Evolutionary conservation across 352 stramenopile genomes (phyloP), one percentile per base, ranked within the genome.

Genomic region (Globisporangium irregulare): DNA sequence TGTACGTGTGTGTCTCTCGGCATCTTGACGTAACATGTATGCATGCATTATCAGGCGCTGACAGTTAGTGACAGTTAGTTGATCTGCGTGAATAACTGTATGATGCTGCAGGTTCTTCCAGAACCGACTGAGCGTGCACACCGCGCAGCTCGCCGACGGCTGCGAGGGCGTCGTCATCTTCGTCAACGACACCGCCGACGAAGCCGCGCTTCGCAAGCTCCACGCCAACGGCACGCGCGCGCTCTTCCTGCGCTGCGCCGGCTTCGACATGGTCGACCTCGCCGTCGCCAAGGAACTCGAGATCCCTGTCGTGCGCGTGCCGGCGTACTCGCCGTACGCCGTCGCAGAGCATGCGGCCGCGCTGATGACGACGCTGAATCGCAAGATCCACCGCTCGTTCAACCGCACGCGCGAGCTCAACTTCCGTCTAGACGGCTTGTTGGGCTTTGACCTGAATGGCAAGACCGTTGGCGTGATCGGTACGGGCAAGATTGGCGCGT

Each of bases 131-230:
- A 83, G 78, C 62, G 64, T 59, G 20, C 73, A 76, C 32, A 91
- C 82, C 0, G 84, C 79, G 9, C 73, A 79, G 54, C 74, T 94
- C 38, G 83, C 86, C 0, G 68, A 81, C 8, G 76, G 78, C 2
- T 91, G 75, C 55, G 84, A 94, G 50, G 82, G 55, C 53, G 83
- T 91, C 29, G 81, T 87, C 36, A 89, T 94, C 62, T 97, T 97
- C 68, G 90, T 97, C 54, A 97, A 96, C 67, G 90, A 97, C 71
- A 79, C 79, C 4, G 87, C 87, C 4, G 78, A 94, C 62, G 81
- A 73, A 22, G 74, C 71, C 5, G 73, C 80, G 24, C 75, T 96
- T 8, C 80, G 84, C 62, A 77, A 81, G 68, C 68, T 93, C 24
- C 60, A 82, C 46, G 67, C 75, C 1, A 68, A 72, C 38, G 80